A percentile compares a stretch with the other conserved stretches of the same genome.
Evolutionary conservation across 2,329 filamentous ascomycete species (phyloP).

Genomic region (Verticillium longisporum): DNA sequence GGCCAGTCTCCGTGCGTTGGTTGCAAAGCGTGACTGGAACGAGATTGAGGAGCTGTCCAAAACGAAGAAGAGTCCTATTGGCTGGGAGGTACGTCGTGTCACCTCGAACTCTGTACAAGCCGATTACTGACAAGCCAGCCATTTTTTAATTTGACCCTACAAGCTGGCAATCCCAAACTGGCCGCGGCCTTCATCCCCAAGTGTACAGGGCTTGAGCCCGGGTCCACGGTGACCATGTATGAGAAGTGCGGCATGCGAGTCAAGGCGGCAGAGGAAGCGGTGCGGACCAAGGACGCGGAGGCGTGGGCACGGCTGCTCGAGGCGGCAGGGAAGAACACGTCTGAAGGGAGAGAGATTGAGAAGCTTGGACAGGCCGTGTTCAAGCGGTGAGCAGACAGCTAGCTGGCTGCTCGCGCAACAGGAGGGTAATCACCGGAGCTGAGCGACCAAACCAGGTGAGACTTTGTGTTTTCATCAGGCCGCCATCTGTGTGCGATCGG

Average conservation of each 20-base stretch:
- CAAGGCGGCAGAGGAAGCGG: constrained; percentile 86
- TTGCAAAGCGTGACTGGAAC: constrained; percentile 84
- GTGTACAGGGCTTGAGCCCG: constrained; percentile 63
- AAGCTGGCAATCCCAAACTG: constrained; percentile 83
- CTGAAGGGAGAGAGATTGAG: constrained; percentile 73
- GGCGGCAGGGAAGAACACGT: constrained; percentile 63
- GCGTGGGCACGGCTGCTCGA: constrained; percentile 67
- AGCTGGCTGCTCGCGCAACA: background rate
- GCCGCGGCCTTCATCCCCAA: constrained; percentile 83
- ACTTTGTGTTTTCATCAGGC: background rate
- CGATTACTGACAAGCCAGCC: constrained; percentile 43
- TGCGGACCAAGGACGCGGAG: constrained; percentile 71
- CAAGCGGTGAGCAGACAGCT: constrained; percentile 23
- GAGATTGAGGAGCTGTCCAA: constrained; percentile 83
- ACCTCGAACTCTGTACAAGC: background rate
- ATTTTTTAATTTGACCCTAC: constrained; percentile 84
- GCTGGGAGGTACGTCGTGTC: constrained; percentile 71
- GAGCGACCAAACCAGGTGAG: background rate
- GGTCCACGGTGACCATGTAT: constrained; percentile 83
- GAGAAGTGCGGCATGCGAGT: constrained; percentile 87
- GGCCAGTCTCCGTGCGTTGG: constrained; percentile 72
- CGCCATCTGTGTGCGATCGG: background rate
- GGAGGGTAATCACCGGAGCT: background rate
- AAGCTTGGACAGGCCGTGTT: constrained; percentile 59
- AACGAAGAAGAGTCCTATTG: constrained; percentile 81